phyloP scores from a whole-genome alignment of 352 stramenopile species.

The Globisporangium irregulare region DNA sequence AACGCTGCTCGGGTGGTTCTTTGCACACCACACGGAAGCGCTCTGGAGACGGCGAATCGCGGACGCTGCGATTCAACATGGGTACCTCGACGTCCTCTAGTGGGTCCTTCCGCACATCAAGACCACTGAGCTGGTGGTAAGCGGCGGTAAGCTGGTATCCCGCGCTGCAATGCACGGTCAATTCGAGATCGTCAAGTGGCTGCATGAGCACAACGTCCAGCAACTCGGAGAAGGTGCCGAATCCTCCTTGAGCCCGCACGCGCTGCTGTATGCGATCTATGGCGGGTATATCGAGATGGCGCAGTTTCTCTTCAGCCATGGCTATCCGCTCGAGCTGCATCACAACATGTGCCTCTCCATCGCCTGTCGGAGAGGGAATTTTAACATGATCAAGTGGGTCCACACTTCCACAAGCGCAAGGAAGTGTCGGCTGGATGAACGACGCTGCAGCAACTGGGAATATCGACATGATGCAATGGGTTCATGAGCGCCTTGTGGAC shows the following conservation, averaged over 20 bases:
- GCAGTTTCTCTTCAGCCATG: neutral
- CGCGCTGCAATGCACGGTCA: neutral
- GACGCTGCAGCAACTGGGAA: neutral
- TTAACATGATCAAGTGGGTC: neutral
- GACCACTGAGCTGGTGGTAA: neutral
- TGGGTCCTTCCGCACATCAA: constrained; percentile 4
- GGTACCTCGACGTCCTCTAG: neutral
- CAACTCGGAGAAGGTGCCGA: neutral
- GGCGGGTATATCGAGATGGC: neutral
- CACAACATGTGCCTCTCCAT: neutral
- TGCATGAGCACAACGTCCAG: neutral
- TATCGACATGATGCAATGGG: neutral
- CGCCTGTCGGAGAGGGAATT: neutral
- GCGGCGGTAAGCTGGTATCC: neutral
- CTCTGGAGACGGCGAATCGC: neutral
- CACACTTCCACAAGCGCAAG: constrained; percentile 1
- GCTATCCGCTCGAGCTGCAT: neutral
- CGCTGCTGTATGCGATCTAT: neutral
- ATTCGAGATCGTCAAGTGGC: neutral
- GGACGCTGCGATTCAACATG: neutral
- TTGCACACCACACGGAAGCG: neutral
- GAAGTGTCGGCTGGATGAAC: neutral
- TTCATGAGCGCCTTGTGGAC: neutral
- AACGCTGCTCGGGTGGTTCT: neutral
- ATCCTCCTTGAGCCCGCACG: neutral